Conservation (phyloP, 805 yeast species). For the Candida argentea region DNA sequence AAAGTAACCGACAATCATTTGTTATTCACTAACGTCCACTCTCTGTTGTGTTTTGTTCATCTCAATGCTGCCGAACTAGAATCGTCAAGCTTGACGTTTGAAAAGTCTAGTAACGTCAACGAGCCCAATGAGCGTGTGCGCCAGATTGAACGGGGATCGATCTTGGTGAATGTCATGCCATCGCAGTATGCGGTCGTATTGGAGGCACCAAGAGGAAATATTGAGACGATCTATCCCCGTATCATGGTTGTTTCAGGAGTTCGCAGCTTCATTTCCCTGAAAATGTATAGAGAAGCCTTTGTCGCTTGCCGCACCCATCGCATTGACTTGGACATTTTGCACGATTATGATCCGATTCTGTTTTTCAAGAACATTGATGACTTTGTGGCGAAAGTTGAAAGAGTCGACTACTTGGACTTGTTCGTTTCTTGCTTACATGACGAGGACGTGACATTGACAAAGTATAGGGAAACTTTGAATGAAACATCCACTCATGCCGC, state of each 20-base stretch:
- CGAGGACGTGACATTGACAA: slow-evolving; percentile 75
- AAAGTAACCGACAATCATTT: slow-evolving; percentile 62
- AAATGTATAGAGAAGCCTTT: slow-evolving; percentile 65
- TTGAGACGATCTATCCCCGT: slow-evolving; percentile 90
- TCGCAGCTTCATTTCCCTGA: slow-evolving; percentile 51
- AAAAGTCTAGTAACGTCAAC: slow-evolving; percentile 11
- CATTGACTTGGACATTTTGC: slow-evolving; percentile 78
- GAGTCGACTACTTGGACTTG: slow-evolving; percentile 71
- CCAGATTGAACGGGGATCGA: slow-evolving; percentile 83
- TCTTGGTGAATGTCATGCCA: slow-evolving; percentile 75
- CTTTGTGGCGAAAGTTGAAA: slow-evolving; percentile 62
- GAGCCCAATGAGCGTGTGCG: slow-evolving; percentile 72
- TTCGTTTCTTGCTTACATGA: slow-evolving; percentile 79
- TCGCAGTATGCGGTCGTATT: slow-evolving; percentile 71
- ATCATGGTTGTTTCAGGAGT: slow-evolving; percentile 84
- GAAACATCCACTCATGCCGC: slow-evolving; percentile 6
- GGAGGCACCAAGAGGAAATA: slow-evolving; percentile 93
- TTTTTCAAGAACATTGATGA: slow-evolving; percentile 54
- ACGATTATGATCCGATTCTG: slow-evolving; percentile 72
- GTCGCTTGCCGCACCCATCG: slow-evolving; percentile 81
- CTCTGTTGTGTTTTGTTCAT: slow-evolving; percentile 73
- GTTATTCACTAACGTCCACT: slow-evolving; percentile 81
- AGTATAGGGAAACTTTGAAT: slow-evolving; percentile 63
- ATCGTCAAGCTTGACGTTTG: slow-evolving; percentile 20
- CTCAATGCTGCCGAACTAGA: slow-evolving; percentile 30